A percentile compares a stretch with the other conserved stretches of the same genome.
These are phyloP conservation scores for Acacia crassicarpa DNA, from an alignment of 306 rosid genomes.

Conservation along the genomic window DNA sequence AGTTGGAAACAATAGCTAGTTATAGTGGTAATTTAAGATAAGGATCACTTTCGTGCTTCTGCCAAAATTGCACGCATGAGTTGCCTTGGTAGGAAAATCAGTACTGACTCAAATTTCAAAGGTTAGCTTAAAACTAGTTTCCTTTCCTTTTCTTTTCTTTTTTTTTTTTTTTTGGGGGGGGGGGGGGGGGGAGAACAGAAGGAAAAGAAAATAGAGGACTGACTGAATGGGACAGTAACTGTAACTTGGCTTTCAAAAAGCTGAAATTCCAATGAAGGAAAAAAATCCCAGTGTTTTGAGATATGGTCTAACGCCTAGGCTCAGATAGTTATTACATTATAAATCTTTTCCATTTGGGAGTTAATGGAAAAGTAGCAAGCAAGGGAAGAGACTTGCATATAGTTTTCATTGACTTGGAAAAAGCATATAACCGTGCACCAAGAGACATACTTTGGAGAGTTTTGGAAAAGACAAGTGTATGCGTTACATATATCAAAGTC, in stretches of 20 bases:
- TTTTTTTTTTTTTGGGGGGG: too few relatives aligned
- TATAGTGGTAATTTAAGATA: neutral
- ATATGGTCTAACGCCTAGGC: neutral
- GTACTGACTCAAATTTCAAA: neutral
- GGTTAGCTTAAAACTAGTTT: neutral
- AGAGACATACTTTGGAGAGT: too few relatives aligned
- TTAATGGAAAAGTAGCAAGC: too few relatives aligned
- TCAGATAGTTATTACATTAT: neutral
- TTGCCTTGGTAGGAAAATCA: constrained; percentile 7
- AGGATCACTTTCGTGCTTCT: neutral
- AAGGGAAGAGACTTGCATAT: too few relatives aligned
- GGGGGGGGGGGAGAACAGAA: too few relatives aligned
- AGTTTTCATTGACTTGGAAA: too few relatives aligned
- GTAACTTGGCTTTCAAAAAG: neutral
- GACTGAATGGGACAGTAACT: neutral
- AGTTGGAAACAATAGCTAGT: neutral
- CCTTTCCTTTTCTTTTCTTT: too few relatives aligned
- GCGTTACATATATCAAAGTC: too few relatives aligned
- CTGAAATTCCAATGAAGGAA: neutral
- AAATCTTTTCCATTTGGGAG: neutral
- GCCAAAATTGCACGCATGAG: neutral
- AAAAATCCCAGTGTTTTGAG: neutral
- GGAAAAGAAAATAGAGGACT: neutral
- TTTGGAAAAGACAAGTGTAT: too few relatives aligned
- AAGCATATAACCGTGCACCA: too few relatives aligned